phyloP scores from a whole-genome alignment of 306 rosid genomes.

The Rubus idaeus region DNA sequence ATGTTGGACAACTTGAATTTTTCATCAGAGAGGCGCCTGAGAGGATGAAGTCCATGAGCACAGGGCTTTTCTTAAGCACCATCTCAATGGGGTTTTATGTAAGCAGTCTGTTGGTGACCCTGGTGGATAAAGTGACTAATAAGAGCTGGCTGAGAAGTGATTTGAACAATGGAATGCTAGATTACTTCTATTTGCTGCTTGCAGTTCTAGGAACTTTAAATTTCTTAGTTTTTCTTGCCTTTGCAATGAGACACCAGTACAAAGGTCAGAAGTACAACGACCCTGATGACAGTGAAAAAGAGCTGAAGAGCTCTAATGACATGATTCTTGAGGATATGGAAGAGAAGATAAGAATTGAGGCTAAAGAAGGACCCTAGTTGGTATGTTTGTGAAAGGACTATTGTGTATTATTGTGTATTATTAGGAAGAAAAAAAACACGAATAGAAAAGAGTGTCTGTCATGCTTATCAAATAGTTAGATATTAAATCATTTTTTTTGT shows the following conservation, averaged over 20 bases:
- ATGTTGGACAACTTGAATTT: slow-evolving; percentile 95
- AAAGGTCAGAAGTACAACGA: slow-evolving; percentile 41
- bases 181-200: slow-evolving; percentile 74
- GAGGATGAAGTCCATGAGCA: slow-evolving; percentile 96
- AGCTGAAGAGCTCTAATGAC: slow-evolving; percentile 45
- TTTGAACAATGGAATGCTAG: slow-evolving; percentile 56
- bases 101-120: slow-evolving; percentile 71
- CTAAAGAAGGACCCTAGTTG: slow-evolving; percentile 51
- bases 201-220: slow-evolving; percentile 66
- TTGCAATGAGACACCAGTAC: slow-evolving; percentile 76
- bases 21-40: slow-evolving; percentile 97
- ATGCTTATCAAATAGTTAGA: slow-evolving; percentile 21
- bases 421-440: neutral
- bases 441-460: slow-evolving; percentile 2
- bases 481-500: slow-evolving; percentile 6
- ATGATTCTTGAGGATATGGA: slow-evolving; percentile 34
- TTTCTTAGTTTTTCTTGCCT: slow-evolving; percentile 54
- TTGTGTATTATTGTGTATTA: neutral
- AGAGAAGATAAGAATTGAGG: slow-evolving; percentile 32
- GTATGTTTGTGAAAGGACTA: slow-evolving; percentile 2
- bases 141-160: slow-evolving; percentile 75
- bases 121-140: slow-evolving; percentile 66
- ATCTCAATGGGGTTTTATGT: slow-evolving; percentile 91
- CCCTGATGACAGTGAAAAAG: slow-evolving; percentile 38
- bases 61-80: slow-evolving; percentile 78